Percentiles rank a stretch among this genome's conserved stretches.
Conservation (phyloP, 2,329 filamentous ascomycete genomes). For the Bipolaris cookei region DNA sequence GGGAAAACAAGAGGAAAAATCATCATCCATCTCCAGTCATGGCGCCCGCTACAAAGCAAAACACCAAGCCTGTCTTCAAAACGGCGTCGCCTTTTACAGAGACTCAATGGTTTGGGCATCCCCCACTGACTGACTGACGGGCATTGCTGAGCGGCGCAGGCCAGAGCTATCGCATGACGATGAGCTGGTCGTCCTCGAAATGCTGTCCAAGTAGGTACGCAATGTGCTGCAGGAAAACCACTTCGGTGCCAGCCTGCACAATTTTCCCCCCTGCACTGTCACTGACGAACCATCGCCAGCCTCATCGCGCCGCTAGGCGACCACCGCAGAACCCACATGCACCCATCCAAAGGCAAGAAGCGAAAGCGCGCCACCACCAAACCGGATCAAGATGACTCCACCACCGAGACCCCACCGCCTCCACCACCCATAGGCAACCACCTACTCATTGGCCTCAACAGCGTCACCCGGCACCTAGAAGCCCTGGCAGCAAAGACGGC, state of each 20-base stretch:
- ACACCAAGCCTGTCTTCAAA: constrained; percentile 64
- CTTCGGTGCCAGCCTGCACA: not conserved
- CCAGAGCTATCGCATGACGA: constrained; percentile 64
- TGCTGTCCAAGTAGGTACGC: constrained; percentile 67
- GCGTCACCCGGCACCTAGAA: constrained; percentile 67
- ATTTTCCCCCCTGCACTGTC: not conserved
- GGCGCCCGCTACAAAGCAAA: constrained; percentile 34
- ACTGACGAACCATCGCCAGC: constrained; percentile 49
- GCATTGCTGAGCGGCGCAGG: constrained; percentile 54
- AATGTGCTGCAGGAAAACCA: not conserved
- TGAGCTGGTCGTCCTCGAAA: constrained; percentile 69
- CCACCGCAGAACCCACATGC: constrained; percentile 62
- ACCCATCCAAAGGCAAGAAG: constrained; percentile 67
- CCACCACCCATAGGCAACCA: constrained; percentile 60
- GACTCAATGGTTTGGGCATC: constrained; percentile 62
- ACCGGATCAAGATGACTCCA: constrained; percentile 2
- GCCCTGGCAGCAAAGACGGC: constrained; percentile 42
- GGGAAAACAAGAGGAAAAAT: not conserved
- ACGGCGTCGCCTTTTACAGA: constrained; percentile 70
- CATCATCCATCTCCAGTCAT: constrained; percentile 14
- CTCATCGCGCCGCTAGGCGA: constrained; percentile 68
- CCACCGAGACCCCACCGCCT: constrained; percentile 38
- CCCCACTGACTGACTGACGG: not conserved
- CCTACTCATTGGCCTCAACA: constrained; percentile 69
- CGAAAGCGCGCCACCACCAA: constrained; percentile 36